Base-by-base conservation (phyloP, 2,329 filamentous ascomycete species). In the Talaromyces amestolkiae region DNA sequence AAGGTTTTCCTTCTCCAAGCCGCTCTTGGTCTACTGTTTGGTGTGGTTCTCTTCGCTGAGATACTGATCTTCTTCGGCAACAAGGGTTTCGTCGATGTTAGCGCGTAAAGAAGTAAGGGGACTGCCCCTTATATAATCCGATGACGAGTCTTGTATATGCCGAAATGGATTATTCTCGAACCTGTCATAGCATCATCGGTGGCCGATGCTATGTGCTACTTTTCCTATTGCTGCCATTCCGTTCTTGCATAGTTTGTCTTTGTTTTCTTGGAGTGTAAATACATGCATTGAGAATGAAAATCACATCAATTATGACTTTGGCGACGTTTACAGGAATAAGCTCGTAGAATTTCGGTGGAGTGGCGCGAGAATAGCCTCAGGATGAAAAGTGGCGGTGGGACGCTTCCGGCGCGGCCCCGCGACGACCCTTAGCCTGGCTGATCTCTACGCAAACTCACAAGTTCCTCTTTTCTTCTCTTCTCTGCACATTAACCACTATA, bases 1-100 rank as follows among this genome's bases (percentile, higher is more conserved):
- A 96, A 96, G 86, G 83, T 89, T 70, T 82, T 87, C 68, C 76
- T 82, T 39, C 82, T 92, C 64, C 76, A 83, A 58, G 63, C 86
- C 17, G 83, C 77, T 3, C 70, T 85, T 15, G 74, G 80, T 27
- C 33, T 85, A 4, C 61, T 86, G 39, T 79, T 87, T 63, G 73
- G 74, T 3, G 74, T 83, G 9, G 68, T 88, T 27, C 24, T 91
- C 6, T 71, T 84, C 3, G 81, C 82, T 11, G 82, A 91, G 77
- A 67, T 83, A 37, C 72, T 85, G 58, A 70, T 86, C n/a, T 74
- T 84, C 61, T 77, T 82, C 69, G 79, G 81, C 39, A 65, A 69
- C 61, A 54, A 64, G 19, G 65, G 69, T 31, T 66, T 66, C 22
- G 33, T 64, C 7, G 43, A 59, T 10, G 24, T 22, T 58, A 39